phyloP scores from a whole-genome alignment of 1,139 yeast species.

The Yamadazyma membranifaciens region DNA sequence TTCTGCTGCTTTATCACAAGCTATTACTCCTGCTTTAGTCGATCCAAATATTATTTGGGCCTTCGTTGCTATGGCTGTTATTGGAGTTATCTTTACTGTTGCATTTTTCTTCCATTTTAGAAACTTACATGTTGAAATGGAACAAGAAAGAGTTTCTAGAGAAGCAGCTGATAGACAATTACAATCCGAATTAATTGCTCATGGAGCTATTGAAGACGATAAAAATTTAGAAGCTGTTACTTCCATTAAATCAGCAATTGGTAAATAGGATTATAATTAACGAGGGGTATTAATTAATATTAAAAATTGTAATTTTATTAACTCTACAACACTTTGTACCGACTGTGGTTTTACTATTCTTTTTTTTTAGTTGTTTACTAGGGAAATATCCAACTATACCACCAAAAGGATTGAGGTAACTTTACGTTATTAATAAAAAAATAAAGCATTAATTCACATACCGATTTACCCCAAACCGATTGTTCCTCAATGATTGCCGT shows the following conservation, averaged over 20 bases:
- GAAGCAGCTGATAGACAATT: slow-evolving; percentile 19
- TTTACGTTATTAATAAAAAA: no score
- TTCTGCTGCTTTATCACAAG: slow-evolving; percentile 58
- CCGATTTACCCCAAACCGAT: no score
- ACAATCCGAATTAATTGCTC: slow-evolving; percentile 6
- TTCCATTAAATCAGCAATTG: slow-evolving; percentile 18
- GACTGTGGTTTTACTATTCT: background rate
- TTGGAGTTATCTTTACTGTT: slow-evolving; percentile 34
- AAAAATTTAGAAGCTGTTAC: slow-evolving; percentile 16
- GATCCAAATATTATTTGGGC: slow-evolving; percentile 19
- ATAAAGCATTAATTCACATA: no score
- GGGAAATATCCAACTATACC: no score
- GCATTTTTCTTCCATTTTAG: slow-evolving; percentile 48
- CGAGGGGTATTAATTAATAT: background rate
- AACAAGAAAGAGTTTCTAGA: slow-evolving; percentile 32
- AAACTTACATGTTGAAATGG: slow-evolving; percentile 54
- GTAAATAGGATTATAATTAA: slow-evolving; percentile 10
- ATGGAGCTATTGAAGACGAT: slow-evolving; percentile 15
- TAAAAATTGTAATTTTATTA: background rate
- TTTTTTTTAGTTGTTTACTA: background rate
- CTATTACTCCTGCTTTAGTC: slow-evolving; percentile 46
- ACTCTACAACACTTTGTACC: background rate
- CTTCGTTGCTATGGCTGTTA: slow-evolving; percentile 18
- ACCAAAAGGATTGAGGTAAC: no score
- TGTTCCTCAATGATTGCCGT: no score